phyloP scores from a whole-genome alignment of 2,329 filamentous ascomycete genomes.

The Fusarium sp. region DNA sequence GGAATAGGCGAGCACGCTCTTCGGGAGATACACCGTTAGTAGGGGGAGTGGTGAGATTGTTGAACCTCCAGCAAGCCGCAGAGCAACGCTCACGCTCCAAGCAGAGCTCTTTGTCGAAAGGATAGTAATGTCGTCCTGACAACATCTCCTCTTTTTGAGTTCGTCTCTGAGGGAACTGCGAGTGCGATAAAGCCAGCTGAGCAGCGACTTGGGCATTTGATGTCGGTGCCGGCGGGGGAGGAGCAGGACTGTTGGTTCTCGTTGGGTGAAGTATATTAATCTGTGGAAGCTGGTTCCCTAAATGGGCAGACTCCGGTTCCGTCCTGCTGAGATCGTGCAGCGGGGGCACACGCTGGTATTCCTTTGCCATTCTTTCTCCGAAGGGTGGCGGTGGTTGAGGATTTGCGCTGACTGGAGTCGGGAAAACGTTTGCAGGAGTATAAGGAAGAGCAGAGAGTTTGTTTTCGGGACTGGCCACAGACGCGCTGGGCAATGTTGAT shows the following conservation, averaged over 20 bases:
- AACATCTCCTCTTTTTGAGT: conserved; percentile 94
- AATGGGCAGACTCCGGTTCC: conserved; percentile 64
- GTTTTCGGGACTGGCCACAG: conserved; percentile 67
- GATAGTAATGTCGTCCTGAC: conserved; percentile 79
- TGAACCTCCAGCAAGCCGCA: conserved; percentile 84
- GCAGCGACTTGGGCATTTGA: conserved; percentile 65
- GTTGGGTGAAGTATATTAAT: conserved; percentile 65
- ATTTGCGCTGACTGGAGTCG: conserved; percentile 70
- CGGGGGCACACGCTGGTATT: conserved; percentile 69
- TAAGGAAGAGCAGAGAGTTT: conserved; percentile 69
- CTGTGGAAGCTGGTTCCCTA: conserved; percentile 63
- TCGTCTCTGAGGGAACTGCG: conserved; percentile 58
- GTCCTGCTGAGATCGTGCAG: conserved; percentile 67
- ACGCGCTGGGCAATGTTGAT: conserved; percentile 67
- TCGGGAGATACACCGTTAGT: conserved; percentile 74
- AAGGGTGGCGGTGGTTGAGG: conserved; percentile 55
- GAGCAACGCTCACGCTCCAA: conserved; percentile 88
- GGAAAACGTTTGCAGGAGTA: conserved; percentile 65
- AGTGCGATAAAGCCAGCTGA: conserved; percentile 67
- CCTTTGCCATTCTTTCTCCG: conserved; percentile 62
- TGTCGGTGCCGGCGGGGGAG: conserved; percentile 50
- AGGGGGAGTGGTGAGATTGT: conserved; percentile 78
- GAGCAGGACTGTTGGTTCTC: conserved; percentile 59
- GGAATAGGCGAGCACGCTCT: conserved; percentile 76
- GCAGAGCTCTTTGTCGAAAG: conserved; percentile 80